Evolutionary conservation across 345 rosid genomes (phyloP).

Genomic region (Murraya koenigii): DNA sequence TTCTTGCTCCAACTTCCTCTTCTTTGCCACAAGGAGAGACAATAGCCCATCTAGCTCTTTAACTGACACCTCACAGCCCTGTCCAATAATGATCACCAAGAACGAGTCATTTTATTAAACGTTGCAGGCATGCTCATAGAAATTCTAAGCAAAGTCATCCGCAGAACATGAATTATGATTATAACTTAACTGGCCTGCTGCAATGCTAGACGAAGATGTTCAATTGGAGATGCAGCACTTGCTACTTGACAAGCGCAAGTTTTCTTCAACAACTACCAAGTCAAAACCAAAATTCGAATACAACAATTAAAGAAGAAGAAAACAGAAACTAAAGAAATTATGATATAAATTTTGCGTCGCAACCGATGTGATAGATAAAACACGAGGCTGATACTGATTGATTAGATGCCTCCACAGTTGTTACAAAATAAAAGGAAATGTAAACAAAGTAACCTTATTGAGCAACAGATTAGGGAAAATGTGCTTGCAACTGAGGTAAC

Average conservation of each 20-base stretch:
- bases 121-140: not conserved
- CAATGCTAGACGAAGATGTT: conserved; percentile 38
- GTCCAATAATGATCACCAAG: conserved; percentile 35
- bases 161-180: no score
- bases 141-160: not conserved
- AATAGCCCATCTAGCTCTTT: conserved; percentile 40
- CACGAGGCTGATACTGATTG: no score
- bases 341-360: no score
- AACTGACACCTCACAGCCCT: conserved; percentile 45
- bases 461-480: conserved; percentile 55
- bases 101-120: conserved; percentile 19
- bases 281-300: not conserved
- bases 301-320: not conserved
- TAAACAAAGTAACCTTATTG: conserved; percentile 35
- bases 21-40: conserved; percentile 36
- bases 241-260: conserved; percentile 36
- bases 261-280: conserved; percentile 49
- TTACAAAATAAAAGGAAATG: not conserved
- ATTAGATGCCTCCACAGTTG: no score
- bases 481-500: conserved; percentile 35
- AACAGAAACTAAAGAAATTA: no score
- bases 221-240: conserved; percentile 43
- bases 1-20: conserved; percentile 37
- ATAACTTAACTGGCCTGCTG: conserved; percentile 40
- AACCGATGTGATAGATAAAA: no score